These are phyloP conservation scores for Triticum turgidum DNA, from an alignment of 176 grass and related monocot species.

Conservation along the genomic window DNA sequence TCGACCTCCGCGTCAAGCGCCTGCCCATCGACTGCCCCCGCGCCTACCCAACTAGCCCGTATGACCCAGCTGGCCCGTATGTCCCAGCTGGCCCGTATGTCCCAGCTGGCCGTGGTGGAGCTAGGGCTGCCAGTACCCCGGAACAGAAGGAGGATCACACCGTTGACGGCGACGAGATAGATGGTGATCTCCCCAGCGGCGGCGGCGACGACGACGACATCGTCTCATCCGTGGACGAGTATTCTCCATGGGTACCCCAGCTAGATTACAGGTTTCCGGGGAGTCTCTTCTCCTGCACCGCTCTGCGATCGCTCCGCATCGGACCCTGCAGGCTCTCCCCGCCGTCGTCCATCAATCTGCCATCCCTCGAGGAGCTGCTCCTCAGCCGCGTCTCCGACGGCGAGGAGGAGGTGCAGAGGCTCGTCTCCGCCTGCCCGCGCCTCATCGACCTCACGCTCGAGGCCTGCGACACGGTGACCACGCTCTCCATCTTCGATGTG, in stretches of 20 bases:
- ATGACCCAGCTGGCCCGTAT: too few relatives aligned
- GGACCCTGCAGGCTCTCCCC: not conserved
- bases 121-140: not conserved
- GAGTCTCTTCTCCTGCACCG: not conserved
- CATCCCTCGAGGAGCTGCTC: not conserved
- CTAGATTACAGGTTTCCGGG: not conserved
- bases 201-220: too few relatives aligned
- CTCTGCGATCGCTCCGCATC: not conserved
- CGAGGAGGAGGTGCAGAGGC: not conserved
- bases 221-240: not conserved
- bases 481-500: not conserved
- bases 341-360: not conserved
- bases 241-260: not conserved
- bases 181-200: too few relatives aligned
- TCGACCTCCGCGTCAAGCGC: not conserved
- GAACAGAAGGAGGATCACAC: not conserved
- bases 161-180: not conserved
- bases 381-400: not conserved
- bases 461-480: not conserved
- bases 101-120: too few relatives aligned
- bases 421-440: not conserved
- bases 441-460: constrained; percentile 26
- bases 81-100: too few relatives aligned
- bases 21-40: not conserved
- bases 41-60: not conserved